These are phyloP conservation scores for Wallacemonas sp. DNA, from an alignment of 208 protist species.

Conservation along the genomic window DNA sequence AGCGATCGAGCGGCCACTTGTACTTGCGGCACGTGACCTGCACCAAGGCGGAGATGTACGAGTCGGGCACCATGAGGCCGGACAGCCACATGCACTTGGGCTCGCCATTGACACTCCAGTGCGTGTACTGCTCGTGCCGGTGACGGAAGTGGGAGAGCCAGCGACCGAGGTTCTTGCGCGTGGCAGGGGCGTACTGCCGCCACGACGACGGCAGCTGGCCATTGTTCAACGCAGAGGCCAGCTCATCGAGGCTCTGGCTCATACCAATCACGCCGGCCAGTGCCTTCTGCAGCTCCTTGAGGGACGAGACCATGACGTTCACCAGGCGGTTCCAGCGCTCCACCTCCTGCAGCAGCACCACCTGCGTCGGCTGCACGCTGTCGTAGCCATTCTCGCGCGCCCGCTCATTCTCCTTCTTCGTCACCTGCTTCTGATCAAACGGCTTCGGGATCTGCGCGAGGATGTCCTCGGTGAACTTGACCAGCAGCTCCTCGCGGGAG, in stretches of 20 bases:
- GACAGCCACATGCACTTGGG: conserved; percentile 98
- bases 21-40: conserved; percentile 98
- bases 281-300: conserved; percentile 96
- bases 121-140: conserved; percentile 94
- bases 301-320: conserved; percentile 85
- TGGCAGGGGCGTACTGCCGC: conserved; percentile 93
- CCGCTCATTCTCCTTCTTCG: conserved; percentile 70
- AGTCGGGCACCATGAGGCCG: conserved; percentile 98
- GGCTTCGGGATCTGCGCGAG: conserved; percentile 89
- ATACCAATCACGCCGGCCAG: conserved; percentile 98
- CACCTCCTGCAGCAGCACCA: conserved; percentile 99
- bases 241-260: conserved; percentile 95
- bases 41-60: conserved; percentile 98
- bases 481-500: conserved; percentile 89
- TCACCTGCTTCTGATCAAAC: conserved; percentile 91
- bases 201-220: conserved; percentile 95
- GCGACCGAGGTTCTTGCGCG: conserved; percentile 94
- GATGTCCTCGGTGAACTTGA: conserved; percentile 89
- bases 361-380: conserved; percentile 91
- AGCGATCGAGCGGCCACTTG: conserved; percentile 98
- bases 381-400: conserved; percentile 65
- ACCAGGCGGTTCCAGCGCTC: conserved; percentile 98
- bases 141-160: conserved; percentile 97
- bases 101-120: conserved; percentile 95
- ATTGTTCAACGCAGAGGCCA: conserved; percentile 93